phyloP scores from a whole-genome alignment of 352 stramenopile species.

The Thraustochytrium striatum region DNA sequence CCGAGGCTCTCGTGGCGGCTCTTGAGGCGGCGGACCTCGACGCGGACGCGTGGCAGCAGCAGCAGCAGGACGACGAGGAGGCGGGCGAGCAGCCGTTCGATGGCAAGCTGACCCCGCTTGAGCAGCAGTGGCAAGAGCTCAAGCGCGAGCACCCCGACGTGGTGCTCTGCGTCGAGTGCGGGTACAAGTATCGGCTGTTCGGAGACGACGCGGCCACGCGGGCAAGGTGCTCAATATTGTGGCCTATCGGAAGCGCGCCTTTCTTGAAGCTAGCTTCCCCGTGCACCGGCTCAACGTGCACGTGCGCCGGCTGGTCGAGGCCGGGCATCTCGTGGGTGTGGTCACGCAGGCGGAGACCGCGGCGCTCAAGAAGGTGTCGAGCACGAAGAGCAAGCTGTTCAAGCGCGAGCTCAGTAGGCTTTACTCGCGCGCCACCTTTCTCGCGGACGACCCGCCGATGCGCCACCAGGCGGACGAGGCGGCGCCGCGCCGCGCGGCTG shows the following conservation, averaged over 20 bases:
- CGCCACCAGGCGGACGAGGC: too few species aligned
- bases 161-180: constrained; percentile 61
- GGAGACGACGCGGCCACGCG: constrained; percentile 61
- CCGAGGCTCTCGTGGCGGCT: not conserved
- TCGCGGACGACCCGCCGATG: constrained; percentile 27
- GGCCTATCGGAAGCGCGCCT: constrained; percentile 52
- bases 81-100: not conserved
- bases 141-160: constrained; percentile 50
- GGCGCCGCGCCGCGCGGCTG: too few species aligned
- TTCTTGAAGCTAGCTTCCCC: constrained; percentile 52
- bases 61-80: not conserved
- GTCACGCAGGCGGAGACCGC: constrained; percentile 66
- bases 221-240: constrained; percentile 50
- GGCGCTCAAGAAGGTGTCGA: constrained; percentile 48
- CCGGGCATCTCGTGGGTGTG: constrained; percentile 64
- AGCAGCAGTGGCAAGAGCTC: constrained; percentile 67
- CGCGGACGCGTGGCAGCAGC: not conserved
- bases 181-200: constrained; percentile 73
- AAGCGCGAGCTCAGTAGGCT: constrained; percentile 52
- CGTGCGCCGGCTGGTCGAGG: constrained; percentile 54
- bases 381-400: constrained; percentile 54
- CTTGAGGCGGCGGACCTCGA: not conserved
- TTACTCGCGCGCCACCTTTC: constrained; percentile 48
- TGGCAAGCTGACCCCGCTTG: constrained; percentile 61
- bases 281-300: not conserved